Conservation (phyloP, 768 basidiomycete species). For the Paxillus ammoniavirescens region DNA sequence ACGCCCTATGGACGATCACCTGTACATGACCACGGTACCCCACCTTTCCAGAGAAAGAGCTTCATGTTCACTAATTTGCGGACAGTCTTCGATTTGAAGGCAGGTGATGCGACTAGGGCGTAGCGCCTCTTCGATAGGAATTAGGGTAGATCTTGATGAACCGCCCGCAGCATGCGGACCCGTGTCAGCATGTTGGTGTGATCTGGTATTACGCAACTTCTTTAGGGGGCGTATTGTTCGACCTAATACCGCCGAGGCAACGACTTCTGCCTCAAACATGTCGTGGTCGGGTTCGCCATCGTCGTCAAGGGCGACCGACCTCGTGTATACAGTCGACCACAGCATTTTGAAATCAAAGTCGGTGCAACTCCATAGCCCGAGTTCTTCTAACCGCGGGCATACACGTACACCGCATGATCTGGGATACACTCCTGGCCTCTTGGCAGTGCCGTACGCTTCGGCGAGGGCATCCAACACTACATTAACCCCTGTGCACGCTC, state of each 20-base stretch:
- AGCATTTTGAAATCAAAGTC: constrained; percentile 40
- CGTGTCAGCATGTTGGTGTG: constrained; percentile 12
- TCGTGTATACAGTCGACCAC: constrained; percentile 36
- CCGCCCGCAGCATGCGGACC: constrained; percentile 10
- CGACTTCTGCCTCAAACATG: constrained; percentile 14
- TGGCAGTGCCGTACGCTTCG: constrained; percentile 32
- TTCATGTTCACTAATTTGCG: constrained; percentile 36
- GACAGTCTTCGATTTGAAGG: constrained; percentile 43
- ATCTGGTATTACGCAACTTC: constrained; percentile 18
- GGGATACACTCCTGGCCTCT: constrained; percentile 9
- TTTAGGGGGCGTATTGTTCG: constrained; percentile 38
- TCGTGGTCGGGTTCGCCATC: constrained; percentile 12
- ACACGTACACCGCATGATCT: constrained; percentile 40
- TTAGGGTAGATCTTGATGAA: constrained; percentile 32
- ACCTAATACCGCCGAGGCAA: constrained; percentile 26
- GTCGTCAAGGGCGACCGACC: constrained; percentile 20
- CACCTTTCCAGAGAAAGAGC: constrained; percentile 37
- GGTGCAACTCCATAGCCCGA: constrained; percentile 50
- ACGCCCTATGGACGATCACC: constrained; percentile 1
- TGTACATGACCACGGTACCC: constrained; percentile 31
- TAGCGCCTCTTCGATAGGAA: constrained; percentile 37
- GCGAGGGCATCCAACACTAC: constrained; percentile 41
- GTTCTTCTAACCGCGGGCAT: constrained; percentile 50
- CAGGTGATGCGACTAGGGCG: constrained; percentile 37
- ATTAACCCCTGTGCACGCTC: constrained; percentile 43